phyloP scores from a whole-genome alignment of 2,329 filamentous ascomycete genomes.

The Claviceps monticola region DNA sequence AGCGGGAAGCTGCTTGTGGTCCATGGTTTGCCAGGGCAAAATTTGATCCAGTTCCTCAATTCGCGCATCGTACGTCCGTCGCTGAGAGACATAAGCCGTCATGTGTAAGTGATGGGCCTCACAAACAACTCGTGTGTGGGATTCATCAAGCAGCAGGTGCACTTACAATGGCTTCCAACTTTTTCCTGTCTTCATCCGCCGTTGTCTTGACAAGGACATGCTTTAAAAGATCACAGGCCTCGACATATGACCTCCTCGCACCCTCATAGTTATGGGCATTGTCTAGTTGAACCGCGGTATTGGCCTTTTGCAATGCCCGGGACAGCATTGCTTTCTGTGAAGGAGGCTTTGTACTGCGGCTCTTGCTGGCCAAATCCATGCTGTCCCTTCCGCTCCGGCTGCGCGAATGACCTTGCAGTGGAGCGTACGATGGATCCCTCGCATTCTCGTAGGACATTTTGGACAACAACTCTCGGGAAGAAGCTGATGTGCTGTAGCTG shows the following conservation, averaged over 20 bases:
- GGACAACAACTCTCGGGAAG: conserved; percentile 5
- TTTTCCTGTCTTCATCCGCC: conserved; percentile 74
- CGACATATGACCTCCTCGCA: conserved; percentile 76
- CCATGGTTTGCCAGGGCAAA: conserved; percentile 36
- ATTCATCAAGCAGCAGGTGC: neutral
- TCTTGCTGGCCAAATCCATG: conserved; percentile 16
- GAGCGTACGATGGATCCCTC: conserved; percentile 13
- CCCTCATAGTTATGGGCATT: conserved; percentile 92
- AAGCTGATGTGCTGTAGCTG: neutral
- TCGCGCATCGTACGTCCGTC: conserved; percentile 77
- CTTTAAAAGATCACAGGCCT: conserved; percentile 78
- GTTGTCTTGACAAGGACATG: conserved; percentile 77
- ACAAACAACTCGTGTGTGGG: neutral
- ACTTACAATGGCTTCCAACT: conserved; percentile 86
- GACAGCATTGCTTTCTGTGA: conserved; percentile 94
- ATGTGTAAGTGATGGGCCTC: neutral
- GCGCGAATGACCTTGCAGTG: conserved; percentile 17
- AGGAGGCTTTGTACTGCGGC: conserved; percentile 29
- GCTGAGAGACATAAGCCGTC: conserved; percentile 30
- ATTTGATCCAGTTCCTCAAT: conserved; percentile 76
- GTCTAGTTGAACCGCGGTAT: conserved; percentile 87
- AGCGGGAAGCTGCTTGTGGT: conserved; percentile 65
- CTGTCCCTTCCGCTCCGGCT: conserved; percentile 21
- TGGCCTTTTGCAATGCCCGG: conserved; percentile 88
- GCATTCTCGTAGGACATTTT: conserved; percentile 19